Percentiles rank a stretch among this genome's conserved stretches.
phyloP scores from a whole-genome alignment of 208 protist genomes.

The Endotrypanum monterogeii region DNA sequence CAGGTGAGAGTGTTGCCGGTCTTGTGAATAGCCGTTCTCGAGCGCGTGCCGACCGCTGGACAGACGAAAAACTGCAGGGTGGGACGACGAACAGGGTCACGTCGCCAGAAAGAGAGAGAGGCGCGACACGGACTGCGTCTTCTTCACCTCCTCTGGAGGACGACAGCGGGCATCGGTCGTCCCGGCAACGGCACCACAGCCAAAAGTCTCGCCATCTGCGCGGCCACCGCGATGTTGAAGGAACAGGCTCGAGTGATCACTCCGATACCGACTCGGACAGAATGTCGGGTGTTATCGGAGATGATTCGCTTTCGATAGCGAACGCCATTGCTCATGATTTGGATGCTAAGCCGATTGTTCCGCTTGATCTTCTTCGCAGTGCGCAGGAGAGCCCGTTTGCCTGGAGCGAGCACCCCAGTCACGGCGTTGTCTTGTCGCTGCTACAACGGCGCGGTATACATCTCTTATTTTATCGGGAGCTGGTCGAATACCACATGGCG shows the following conservation, averaged over 20 bases:
- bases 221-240: background rate
- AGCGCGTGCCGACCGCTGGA: slow-evolving; percentile 28
- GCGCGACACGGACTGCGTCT: background rate
- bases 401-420: slow-evolving; percentile 67
- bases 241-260: background rate
- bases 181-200: background rate
- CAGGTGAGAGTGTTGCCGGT: background rate
- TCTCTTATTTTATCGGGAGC: slow-evolving; percentile 47
- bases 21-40: slow-evolving; percentile 31
- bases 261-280: background rate
- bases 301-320: slow-evolving; percentile 17
- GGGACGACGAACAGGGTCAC: background rate
- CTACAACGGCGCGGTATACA: slow-evolving; percentile 68
- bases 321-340: slow-evolving; percentile 19
- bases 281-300: background rate
- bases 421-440: slow-evolving; percentile 58
- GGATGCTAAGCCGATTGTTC: slow-evolving; percentile 68
- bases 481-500: slow-evolving; percentile 88
- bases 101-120: too few relatives aligned
- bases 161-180: background rate
- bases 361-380: slow-evolving; percentile 39
- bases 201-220: background rate
- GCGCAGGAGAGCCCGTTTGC: slow-evolving; percentile 29
- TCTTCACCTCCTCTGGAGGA: slow-evolving; percentile 1
- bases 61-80: slow-evolving; percentile 11